Base-by-base conservation (phyloP, 2,329 filamentous ascomycete species). In the Trichophyton mentagrophytes region DNA sequence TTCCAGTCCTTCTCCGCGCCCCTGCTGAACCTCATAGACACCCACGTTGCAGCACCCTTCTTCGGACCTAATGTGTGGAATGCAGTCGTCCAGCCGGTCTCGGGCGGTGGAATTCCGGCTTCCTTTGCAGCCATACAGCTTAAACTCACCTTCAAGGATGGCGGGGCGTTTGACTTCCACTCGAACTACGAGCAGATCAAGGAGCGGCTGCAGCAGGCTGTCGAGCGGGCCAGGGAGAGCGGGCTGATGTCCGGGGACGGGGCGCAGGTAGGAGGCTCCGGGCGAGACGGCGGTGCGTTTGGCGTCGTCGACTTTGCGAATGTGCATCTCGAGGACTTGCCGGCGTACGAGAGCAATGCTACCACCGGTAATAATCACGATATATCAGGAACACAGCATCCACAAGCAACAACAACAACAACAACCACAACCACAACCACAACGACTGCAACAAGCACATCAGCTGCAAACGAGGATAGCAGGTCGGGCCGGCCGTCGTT, bases 21-120 rank as follows among this genome's bases (percentile, higher is more conserved):
- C 46, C 87, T 96, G 63, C 82, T 96, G 65, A 91, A 92, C 71
- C 82, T 95, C 51, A 84, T 89, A 73, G 92, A 97, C 73, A 88
- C 88, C 5, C 89, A 88, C 69, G 88, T 95, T 63, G 85, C 86
- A 36, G 89, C 91, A 2, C 91, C 92, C 38, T 95, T 91, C 79
- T 95, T 96, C 72, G 91, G 92, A 20, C 87, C 90, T 3, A 96
- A 95, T 79, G 87, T 88, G 65, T 97, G 91, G 91, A 85, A 85
- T 61, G 87, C 88, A 25, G 77, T 86, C 51, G 84, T 95, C 62
- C 86, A 87, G 67, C 90, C 92, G 1, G 89, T 95, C 25, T 77
- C 86, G 0, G 88, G 88, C 40, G 93, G 93, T 42, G 89, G 89
- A 57, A 88, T 96, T 58, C 89, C 91, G 0, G 76, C 86, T 3